These are phyloP conservation scores for Penicillium sp. DNA, from an alignment of 2,329 filamentous ascomycete genomes.

Conservation along the genomic window DNA sequence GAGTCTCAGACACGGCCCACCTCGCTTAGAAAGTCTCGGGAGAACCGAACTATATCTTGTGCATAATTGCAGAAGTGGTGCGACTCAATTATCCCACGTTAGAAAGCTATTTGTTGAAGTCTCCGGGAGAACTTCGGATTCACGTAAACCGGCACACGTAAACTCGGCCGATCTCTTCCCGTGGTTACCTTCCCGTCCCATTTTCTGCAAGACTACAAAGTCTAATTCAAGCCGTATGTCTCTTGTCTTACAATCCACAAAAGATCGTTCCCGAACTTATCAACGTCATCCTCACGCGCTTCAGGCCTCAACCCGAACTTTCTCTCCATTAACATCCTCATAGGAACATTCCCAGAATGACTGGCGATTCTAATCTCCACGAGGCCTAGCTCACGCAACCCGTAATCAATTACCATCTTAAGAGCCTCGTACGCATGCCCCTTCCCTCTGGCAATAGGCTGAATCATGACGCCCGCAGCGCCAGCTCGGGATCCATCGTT, in stretches of 20 bases:
- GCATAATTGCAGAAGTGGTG: background rate
- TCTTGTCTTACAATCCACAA: background rate
- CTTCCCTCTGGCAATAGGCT: background rate
- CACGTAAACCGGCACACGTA: too few species aligned
- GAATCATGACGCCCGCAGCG: background rate
- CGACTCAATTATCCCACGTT: background rate
- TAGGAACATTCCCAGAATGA: conserved; percentile 3
- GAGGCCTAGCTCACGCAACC: conserved; percentile 1
- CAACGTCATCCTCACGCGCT: background rate
- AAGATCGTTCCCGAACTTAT: conserved; percentile 8
- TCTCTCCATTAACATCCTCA: conserved; percentile 6
- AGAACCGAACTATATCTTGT: background rate
- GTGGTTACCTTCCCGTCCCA: too few species aligned
- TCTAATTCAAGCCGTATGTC: background rate
- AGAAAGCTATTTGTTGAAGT: too few species aligned
- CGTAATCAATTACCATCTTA: conserved; percentile 2
- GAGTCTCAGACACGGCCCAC: background rate
- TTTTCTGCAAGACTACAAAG: background rate
- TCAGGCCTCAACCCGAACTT: conserved; percentile 1
- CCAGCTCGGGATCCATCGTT: background rate
- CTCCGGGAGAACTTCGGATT: too few species aligned
- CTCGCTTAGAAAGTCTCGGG: background rate
- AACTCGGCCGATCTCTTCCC: too few species aligned
- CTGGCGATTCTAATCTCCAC: conserved; percentile 1
- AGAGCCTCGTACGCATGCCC: conserved; percentile 2